Evolutionary conservation across 257 asterid genomes (phyloP).

Genomic region (Verbascum thapsus): DNA sequence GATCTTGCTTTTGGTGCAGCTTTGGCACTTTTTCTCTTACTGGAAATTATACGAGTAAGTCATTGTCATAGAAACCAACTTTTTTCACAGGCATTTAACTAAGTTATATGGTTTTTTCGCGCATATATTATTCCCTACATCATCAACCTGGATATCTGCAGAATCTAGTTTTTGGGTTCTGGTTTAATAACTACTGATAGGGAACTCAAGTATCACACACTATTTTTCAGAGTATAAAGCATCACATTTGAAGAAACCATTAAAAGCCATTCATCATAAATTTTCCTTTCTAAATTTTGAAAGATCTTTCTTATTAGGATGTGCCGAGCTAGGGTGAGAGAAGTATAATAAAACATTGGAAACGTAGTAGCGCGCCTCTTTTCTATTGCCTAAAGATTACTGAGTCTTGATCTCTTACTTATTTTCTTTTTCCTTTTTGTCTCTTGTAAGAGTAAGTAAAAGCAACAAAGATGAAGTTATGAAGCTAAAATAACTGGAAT

Average conservation of each 20-base stretch:
- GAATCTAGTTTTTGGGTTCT: constrained; percentile 9
- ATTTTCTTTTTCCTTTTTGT: background rate
- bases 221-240: background rate
- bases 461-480: background rate
- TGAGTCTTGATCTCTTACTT: constrained; percentile 2
- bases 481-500: background rate
- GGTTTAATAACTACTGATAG: constrained; percentile 5
- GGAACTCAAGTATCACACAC: constrained; percentile 22
- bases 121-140: background rate
- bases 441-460: background rate
- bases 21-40: constrained; percentile 76
- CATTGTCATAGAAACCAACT: constrained; percentile 19
- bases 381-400: constrained; percentile 3
- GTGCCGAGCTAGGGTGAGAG: constrained; percentile 15
- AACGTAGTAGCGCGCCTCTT: constrained; percentile 6
- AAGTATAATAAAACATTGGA: background rate
- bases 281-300: constrained; percentile 12
- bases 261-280: background rate
- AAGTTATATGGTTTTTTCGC: background rate
- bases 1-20: constrained; percentile 60
- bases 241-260: constrained; percentile 12
- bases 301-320: constrained; percentile 15
- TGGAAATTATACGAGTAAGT: constrained; percentile 93
- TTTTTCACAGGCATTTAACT: constrained; percentile 10
- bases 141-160: constrained; percentile 5